Conservation (phyloP, 768 basidiomycete genomes). For the Clavaria fumosa region DNA sequence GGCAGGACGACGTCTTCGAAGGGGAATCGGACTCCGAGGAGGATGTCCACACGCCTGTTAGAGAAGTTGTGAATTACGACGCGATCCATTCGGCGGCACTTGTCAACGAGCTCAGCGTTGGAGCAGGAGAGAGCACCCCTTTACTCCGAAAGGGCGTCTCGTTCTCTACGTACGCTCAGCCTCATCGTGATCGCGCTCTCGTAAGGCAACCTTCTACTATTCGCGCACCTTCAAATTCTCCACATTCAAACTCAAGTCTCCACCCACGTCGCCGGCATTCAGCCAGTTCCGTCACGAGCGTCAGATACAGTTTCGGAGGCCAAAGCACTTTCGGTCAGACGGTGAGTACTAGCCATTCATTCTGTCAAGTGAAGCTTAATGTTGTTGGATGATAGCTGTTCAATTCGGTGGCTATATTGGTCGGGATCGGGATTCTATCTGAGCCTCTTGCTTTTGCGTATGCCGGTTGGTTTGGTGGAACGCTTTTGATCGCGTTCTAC, state of each 20-base stretch:
- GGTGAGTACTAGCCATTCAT: constrained; percentile 22
- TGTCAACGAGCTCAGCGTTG: no score
- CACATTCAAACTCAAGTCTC: constrained; percentile 5
- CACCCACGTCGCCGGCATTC: constrained; percentile 20
- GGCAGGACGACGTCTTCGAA: not conserved
- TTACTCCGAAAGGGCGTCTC: constrained; percentile 22
- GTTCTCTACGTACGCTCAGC: constrained; percentile 11
- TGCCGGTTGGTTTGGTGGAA: constrained; percentile 78
- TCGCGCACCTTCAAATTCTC: not conserved
- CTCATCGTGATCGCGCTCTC: constrained; percentile 7
- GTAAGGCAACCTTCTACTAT: not conserved
- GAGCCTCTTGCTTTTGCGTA: constrained; percentile 86
- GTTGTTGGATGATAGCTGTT: constrained; percentile 43
- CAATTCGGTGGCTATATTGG: constrained; percentile 72
- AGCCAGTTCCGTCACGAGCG: constrained; percentile 17
- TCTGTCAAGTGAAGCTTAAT: not conserved
- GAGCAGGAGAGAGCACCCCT: constrained; percentile 21
- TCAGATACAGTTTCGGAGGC: constrained; percentile 27
- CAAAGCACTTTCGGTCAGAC: constrained; percentile 64
- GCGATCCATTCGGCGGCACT: no score
- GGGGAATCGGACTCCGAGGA: not conserved
- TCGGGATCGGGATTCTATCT: constrained; percentile 82
- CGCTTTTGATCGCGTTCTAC: constrained; percentile 56
- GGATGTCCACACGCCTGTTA: no score
- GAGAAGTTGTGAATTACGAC: no score